Percentiles rank a stretch among this genome's conserved stretches.
Evolutionary conservation across 2,329 filamentous ascomycete species (phyloP).

Genomic region (Ceratocystis harringtonii): DNA sequence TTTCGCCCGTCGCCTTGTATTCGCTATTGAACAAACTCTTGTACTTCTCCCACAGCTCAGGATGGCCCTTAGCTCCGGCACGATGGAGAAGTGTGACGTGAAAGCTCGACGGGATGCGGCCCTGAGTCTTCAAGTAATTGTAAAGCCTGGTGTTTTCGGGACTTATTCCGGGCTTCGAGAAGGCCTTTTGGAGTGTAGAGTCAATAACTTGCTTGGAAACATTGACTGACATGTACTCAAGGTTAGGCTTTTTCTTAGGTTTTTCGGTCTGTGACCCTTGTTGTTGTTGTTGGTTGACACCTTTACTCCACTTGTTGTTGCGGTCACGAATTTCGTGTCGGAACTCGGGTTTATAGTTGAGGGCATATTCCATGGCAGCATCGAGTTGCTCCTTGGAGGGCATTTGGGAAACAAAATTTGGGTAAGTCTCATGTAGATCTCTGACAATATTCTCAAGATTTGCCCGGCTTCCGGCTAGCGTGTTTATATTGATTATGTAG

Average conservation of each 20-base stretch:
- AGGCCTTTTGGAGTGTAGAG: constrained; percentile 52
- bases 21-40: constrained; percentile 38
- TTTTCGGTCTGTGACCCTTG: constrained; percentile 17
- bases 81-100: constrained; percentile 91
- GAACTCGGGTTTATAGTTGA: constrained; percentile 61
- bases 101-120: constrained; percentile 70
- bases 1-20: constrained; percentile 25
- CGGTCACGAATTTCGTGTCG: constrained; percentile 58
- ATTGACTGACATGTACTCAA: constrained; percentile 44
- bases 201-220: constrained; percentile 31
- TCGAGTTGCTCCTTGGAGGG: constrained; percentile 64
- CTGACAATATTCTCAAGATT: constrained; percentile 72
- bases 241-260: constrained; percentile 32
- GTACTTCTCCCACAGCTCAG: constrained; percentile 65
- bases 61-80: constrained; percentile 42
- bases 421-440: constrained; percentile 60
- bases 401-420: constrained; percentile 55
- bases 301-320: constrained; percentile 24
- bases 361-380: constrained; percentile 57
- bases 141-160: constrained; percentile 40
- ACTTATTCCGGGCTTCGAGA: constrained; percentile 38
- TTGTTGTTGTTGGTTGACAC: constrained; percentile 22
- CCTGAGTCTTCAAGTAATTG: constrained; percentile 53
- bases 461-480: constrained; percentile 56
- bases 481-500: constrained; percentile 69